phyloP scores from a whole-genome alignment of 164 flowering plant genomes.

The Stephania japonica region DNA sequence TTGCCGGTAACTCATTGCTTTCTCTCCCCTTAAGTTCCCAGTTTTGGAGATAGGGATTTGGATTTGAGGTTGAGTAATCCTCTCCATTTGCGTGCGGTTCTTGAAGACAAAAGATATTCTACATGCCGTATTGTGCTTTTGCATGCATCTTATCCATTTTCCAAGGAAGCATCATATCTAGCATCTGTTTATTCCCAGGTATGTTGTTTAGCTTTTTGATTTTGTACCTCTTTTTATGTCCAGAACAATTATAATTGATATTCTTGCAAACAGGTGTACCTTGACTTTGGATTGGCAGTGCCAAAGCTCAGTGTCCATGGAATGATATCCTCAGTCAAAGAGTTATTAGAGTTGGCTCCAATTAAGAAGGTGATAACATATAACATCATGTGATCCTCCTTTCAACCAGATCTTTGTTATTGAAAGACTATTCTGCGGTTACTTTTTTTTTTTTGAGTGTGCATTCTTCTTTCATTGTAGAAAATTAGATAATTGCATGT shows the following conservation, averaged over 20 bases:
- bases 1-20: too few species aligned
- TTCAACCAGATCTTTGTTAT: neutral
- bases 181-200: constrained; percentile 92
- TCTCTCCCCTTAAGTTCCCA: constrained; percentile 12
- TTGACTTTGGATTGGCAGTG: constrained; percentile 89
- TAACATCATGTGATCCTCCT: neutral
- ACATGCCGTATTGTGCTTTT: constrained; percentile 67
- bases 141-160: constrained; percentile 94
- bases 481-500: neutral
- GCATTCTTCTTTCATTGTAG: neutral
- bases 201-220: constrained; percentile 1
- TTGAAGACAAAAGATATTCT: constrained; percentile 75
- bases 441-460: neutral
- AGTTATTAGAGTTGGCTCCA: constrained; percentile 86
- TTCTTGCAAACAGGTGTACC: constrained; percentile 52
- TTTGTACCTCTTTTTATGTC: neutral
- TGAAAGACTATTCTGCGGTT: neutral
- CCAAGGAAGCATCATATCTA: constrained; percentile 89
- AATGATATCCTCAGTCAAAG: constrained; percentile 80
- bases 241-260: neutral
- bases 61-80: constrained; percentile 87
- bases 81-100: constrained; percentile 72
- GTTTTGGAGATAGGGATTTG: constrained; percentile 90
- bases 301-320: constrained; percentile 90
- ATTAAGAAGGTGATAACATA: constrained; percentile 58